phyloP scores from a whole-genome alignment of 441 rosid species.

The Lagerstroemia fauriei region DNA sequence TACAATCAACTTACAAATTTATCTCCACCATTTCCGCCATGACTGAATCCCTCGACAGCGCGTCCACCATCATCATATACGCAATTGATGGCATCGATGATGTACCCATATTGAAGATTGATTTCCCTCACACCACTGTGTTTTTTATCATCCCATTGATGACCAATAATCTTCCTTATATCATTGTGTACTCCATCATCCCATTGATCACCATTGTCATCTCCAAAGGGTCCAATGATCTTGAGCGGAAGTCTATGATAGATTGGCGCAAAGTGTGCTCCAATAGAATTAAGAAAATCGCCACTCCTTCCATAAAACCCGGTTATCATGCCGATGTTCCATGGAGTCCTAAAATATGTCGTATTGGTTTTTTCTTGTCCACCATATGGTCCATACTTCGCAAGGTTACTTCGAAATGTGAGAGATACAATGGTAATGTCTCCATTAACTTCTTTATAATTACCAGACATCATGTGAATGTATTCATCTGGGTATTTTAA shows the following conservation, averaged over 20 bases:
- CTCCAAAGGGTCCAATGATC: conserved; percentile 8
- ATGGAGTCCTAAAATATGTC: conserved; percentile 3
- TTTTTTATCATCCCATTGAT: too few relatives aligned
- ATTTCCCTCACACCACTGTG: not conserved
- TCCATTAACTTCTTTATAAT: not conserved
- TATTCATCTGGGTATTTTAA: not conserved
- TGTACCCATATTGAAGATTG: not conserved
- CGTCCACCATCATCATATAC: not conserved
- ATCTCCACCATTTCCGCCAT: not conserved
- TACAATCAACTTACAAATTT: not conserved
- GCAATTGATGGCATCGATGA: not conserved
- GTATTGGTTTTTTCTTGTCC: not conserved
- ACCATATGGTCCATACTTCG: conserved; percentile 1
- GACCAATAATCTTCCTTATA: too few relatives aligned
- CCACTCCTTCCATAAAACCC: conserved; percentile 1
- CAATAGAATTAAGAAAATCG: not conserved
- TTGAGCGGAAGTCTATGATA: not conserved
- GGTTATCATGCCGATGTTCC: not conserved
- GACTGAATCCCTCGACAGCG: not conserved
- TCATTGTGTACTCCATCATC: not conserved
- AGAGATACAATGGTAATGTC: not conserved
- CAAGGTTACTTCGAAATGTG: conserved; percentile 1
- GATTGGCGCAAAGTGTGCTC: not conserved
- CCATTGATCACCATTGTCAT: not conserved
- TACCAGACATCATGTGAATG: not conserved